A percentile compares a stretch with the other conserved stretches of the same genome.
These are phyloP conservation scores for Breviolum minutum DNA, from an alignment of 73 alveolate species.

Conservation along the genomic window DNA sequence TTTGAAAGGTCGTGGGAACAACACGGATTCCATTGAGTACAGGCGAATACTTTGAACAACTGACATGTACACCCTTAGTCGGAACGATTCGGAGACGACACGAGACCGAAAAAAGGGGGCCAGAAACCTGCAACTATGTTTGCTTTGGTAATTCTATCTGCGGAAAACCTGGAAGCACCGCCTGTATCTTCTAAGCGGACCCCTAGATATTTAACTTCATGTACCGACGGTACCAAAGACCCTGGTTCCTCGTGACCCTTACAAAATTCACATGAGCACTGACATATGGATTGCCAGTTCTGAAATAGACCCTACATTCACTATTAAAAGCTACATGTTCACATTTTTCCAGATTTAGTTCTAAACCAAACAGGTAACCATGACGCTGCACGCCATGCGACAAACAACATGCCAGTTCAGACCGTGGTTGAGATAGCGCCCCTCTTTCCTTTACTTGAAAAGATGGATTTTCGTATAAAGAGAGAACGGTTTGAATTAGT, in stretches of 20 bases:
- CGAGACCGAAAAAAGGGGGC: not conserved
- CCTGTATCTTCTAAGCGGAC: not conserved
- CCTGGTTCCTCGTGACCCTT: not conserved
- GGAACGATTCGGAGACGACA: not conserved
- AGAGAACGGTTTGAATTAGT: not conserved
- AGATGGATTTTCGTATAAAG: not conserved
- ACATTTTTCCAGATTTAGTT: not conserved
- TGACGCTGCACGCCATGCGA: not conserved
- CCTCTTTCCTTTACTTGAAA: not conserved
- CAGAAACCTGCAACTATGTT: not conserved
- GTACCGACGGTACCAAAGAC: not conserved
- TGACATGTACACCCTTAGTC: not conserved
- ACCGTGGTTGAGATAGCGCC: not conserved
- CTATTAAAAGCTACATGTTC: not conserved
- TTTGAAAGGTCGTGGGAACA: not conserved
- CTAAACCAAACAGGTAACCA: not conserved
- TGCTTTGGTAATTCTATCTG: not conserved
- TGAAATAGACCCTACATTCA: not conserved
- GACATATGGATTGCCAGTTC: not conserved
- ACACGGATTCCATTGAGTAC: not conserved
- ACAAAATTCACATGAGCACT: not conserved
- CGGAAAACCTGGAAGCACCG: not conserved
- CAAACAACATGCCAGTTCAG: not conserved
- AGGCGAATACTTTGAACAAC: not conserved
- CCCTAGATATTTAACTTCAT: not conserved